Base-by-base conservation (phyloP, 2,329 filamentous ascomycete species). In the Chaetomiaceae sp. region DNA sequence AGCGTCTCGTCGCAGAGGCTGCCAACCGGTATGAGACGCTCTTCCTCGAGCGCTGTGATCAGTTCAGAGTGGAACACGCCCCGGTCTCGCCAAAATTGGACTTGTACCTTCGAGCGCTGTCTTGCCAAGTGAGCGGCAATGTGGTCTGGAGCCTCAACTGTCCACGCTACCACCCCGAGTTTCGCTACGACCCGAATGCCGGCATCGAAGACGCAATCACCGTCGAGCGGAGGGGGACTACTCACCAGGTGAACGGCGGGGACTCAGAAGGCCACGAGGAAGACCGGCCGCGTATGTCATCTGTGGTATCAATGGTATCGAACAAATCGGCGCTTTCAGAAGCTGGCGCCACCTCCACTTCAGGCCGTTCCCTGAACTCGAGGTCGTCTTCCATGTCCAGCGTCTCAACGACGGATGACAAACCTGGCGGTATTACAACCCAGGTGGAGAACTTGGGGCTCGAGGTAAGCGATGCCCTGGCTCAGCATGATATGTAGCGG, bases 101-200 rank as follows among this genome's bases (percentile, higher is more conserved):
- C 6, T 8, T 10, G 3, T 50, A 50, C 19, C 40, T 50, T 24
- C 26, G 40, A 10, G 48, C 29, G 1, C 8, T 50, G 37, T 2
- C 27, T 4, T 42, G 42, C 17, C 35, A 50, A 26, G 26, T 44
- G 10, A 50, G 44, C 18, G 48, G 44, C 2, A 45, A 47, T 19
- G 48, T 47, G 4, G 44, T 42, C 7, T 50, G 40, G 48, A 50
- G 48, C 27, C n/a, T 47, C 11, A 50, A 35, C 34, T 50, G 44
- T 19, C 48, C 48, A 12, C 15, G 48, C 17, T 50, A 50, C 20
- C 20, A 50, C 14, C 33, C 40, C 2, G 40, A 44, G 22, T 33
- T 29, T 9, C 39, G 48, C 5, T 50, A 47, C 29, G 40, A 50
- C 20, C 26, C 48, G 8, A 45, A 47, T 38, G 37, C 44, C 7